Evolutionary conservation across 1,284 basidiomycete species (phyloP), one percentile per base, ranked within the genome.

Genomic region (Boletus semigastroideus): DNA sequence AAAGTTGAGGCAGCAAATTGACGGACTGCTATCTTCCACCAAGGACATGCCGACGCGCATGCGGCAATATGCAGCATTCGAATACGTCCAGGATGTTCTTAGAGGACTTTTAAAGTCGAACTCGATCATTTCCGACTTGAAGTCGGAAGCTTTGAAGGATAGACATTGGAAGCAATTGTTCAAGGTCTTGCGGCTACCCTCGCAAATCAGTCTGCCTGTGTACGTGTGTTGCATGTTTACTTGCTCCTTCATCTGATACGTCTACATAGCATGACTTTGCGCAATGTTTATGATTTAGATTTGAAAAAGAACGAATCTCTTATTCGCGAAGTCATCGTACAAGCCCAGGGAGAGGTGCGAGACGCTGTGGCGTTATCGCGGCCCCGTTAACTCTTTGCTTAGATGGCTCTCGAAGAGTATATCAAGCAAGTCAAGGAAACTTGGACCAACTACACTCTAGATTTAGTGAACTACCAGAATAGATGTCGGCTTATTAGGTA

Each of bases 41-140:
- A 94, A 95, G 72, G 96, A 98, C 47, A 96, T 99, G 95, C 97
- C 97, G 0, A 97, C 92, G 45, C 83, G 95, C 51, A 99, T 99
- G 97, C 84, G 97, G 54, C 97, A 99, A 70, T 99, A 99, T 68
- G 92, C 94, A 10, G 97, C 97, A 0, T 99, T 98, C 66, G 97
- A 99, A 76, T 96, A 93, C 67, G 94, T 99, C 3, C 96, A 98
- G 66, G 96, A 99, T 45, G 80, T 88, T 17, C 78, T 99, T 52
- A 83, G 89, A 44, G 84, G 85, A 7, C 77, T 96, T 33, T 80
- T 98, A 61, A 98, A 98, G 75, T 87, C 91, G 47, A 98, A 98
- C 68, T 71, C 86, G 1, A 77, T 98, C 58, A 80, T 99, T 30
- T 84, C 86, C 19, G 97, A 99, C 71, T 79, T 99, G 62, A 98